A percentile compares a stretch with the other conserved stretches of the same genome.
Evolutionary conservation across 441 rosid genomes (phyloP).

Genomic region (Bocquillonia castaneifolia): DNA sequence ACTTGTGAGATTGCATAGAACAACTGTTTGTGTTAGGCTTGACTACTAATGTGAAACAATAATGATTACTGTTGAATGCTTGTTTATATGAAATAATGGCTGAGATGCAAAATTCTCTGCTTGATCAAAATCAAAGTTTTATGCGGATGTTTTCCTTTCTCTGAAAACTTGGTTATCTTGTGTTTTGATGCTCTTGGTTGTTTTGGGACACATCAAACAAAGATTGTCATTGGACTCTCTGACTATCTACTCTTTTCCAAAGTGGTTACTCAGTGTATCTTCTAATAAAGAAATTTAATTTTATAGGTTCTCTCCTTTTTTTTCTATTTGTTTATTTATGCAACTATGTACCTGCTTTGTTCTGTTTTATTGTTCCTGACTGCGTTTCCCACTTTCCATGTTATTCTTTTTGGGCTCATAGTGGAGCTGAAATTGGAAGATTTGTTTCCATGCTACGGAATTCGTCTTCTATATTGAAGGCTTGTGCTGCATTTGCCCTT

Average conservation of each 20-base stretch:
- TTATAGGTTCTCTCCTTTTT: neutral
- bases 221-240: neutral
- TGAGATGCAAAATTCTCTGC: slow-evolving; percentile 5
- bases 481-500: slow-evolving; percentile 95
- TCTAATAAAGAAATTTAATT: slow-evolving; percentile 4
- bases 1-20: neutral
- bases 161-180: neutral
- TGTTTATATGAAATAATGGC: neutral
- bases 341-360: neutral
- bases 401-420: slow-evolving; percentile 22
- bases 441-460: slow-evolving; percentile 80
- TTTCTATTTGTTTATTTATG: neutral
- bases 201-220: neutral
- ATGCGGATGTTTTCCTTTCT: neutral
- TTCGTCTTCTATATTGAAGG: slow-evolving; percentile 60
- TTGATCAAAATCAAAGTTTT: neutral
- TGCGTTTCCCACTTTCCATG: neutral
- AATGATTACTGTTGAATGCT: neutral
- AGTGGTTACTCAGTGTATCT: neutral
- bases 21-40: neutral
- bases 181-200: neutral
- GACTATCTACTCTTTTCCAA: neutral
- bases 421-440: slow-evolving; percentile 96
- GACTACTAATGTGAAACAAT: neutral
- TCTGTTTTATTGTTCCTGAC: slow-evolving; percentile 1